Conservation (phyloP, 192 early-diverging fungal genomes). For the Backusella sp. region DNA sequence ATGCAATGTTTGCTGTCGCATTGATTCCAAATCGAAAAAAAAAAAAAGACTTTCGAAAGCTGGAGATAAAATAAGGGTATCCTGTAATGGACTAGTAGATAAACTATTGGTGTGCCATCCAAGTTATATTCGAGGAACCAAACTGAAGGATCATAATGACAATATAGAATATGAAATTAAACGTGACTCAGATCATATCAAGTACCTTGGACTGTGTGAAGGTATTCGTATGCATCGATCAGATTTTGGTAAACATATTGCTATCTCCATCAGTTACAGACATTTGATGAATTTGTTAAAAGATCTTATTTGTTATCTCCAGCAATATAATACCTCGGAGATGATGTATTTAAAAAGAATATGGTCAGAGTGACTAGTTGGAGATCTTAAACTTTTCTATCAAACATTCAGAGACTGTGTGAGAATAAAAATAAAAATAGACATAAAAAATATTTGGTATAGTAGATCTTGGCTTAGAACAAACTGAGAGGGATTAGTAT, state of each 20-base stretch:
- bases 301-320: slow-evolving; percentile 73
- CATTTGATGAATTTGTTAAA: slow-evolving; percentile 48
- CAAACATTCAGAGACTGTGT: slow-evolving; percentile 83
- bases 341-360: slow-evolving; percentile 13
- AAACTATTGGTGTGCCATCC: slow-evolving; percentile 94
- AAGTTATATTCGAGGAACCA: slow-evolving; percentile 93
- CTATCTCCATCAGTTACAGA: neutral
- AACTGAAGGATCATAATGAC: slow-evolving; percentile 93
- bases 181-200: slow-evolving; percentile 91
- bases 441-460: neutral
- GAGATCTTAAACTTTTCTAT: slow-evolving; percentile 61
- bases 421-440: neutral
- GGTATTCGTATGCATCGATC: slow-evolving; percentile 94
- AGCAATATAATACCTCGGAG: slow-evolving; percentile 75
- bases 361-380: no score
- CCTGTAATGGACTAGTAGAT: slow-evolving; percentile 79
- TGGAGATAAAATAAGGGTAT: slow-evolving; percentile 91
- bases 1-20: slow-evolving; percentile 79
- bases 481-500: slow-evolving; percentile 83
- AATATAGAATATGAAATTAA: slow-evolving; percentile 85
- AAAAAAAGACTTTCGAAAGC: slow-evolving; percentile 95
- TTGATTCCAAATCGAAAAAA: slow-evolving; percentile 80
- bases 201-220: slow-evolving; percentile 93
- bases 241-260: slow-evolving; percentile 60
- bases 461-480: slow-evolving; percentile 78